Evolutionary conservation across 805 yeast genomes (phyloP).

Genomic region (Torulaspora quercuum): DNA sequence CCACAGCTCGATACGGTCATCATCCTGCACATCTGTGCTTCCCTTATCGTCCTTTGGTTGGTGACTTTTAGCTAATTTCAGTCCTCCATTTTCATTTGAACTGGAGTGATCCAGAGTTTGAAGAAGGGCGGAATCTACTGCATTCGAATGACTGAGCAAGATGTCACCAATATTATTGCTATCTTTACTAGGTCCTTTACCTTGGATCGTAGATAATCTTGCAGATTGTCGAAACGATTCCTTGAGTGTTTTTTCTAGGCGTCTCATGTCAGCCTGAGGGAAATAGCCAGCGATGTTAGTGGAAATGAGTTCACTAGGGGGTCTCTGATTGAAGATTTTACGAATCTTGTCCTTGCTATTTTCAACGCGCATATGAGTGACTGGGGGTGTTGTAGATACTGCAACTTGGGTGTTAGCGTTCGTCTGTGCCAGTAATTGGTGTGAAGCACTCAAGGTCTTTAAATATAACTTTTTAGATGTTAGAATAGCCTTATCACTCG

Average conservation of each 20-base stretch:
- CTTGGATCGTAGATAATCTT: conserved; percentile 39
- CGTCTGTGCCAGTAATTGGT: conserved; percentile 17
- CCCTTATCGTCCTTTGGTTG: conserved; percentile 6
- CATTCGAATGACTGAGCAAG: conserved; percentile 50
- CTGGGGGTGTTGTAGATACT: conserved; percentile 22
- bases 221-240: conserved; percentile 80
- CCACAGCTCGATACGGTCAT: conserved; percentile 21
- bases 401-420: conserved; percentile 1
- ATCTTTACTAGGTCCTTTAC: conserved; percentile 38
- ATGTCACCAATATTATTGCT: conserved; percentile 62
- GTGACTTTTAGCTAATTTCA: conserved; percentile 3
- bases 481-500: conserved; percentile 57
- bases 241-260: conserved; percentile 73
- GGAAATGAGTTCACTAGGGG: conserved; percentile 88
- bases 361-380: conserved; percentile 27
- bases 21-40: conserved; percentile 10
- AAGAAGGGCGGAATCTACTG: conserved; percentile 48
- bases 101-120: conserved; percentile 34
- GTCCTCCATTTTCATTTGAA: not conserved
- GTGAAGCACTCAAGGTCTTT: conserved; percentile 26
- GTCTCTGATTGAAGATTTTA: conserved; percentile 76
- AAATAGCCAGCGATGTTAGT: conserved; percentile 86
- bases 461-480: conserved; percentile 48
- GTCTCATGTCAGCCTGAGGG: conserved; percentile 72
- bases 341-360: conserved; percentile 34